Evolutionary conservation across 2,329 filamentous ascomycete species (phyloP).

Genomic region (Chaetomiaceae sp.): DNA sequence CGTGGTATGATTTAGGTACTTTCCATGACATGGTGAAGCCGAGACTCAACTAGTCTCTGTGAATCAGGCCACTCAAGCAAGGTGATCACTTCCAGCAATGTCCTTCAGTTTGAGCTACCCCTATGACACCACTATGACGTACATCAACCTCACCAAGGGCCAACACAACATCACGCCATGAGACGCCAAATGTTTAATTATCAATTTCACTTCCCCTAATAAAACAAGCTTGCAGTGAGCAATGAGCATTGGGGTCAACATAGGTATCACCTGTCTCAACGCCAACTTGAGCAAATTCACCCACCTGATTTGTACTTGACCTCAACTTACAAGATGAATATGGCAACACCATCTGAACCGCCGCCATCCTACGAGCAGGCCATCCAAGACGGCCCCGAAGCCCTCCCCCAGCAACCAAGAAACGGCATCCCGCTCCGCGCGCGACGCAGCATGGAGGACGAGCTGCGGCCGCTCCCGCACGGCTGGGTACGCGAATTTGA

Average conservation of each 20-base stretch:
- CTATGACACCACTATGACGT: conserved; percentile 3
- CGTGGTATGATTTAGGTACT: too few species aligned
- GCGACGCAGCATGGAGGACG: conserved; percentile 60
- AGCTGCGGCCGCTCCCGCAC: conserved; percentile 47
- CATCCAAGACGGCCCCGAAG: conserved; percentile 21
- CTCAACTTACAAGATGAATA: neutral
- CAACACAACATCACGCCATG: neutral
- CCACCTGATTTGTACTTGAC: too few species aligned
- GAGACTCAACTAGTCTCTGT: too few species aligned
- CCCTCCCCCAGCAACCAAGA: conserved; percentile 10
- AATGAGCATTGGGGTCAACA: too few species aligned
- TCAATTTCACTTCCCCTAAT: too few species aligned
- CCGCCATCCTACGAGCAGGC: conserved; percentile 36
- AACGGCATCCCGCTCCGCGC: conserved; percentile 46
- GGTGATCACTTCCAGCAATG: too few species aligned
- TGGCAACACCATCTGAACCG: conserved; percentile 15
- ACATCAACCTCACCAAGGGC: neutral
- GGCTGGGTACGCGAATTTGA: conserved; percentile 58
- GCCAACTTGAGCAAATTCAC: too few species aligned
- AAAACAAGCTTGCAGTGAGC: neutral
- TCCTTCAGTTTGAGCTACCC: too few species aligned
- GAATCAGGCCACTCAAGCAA: too few species aligned
- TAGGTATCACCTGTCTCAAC: neutral
- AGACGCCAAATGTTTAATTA: too few species aligned
- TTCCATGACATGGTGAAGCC: too few species aligned